These are phyloP conservation scores for Phaeomoniella chlamydospora DNA, from an alignment of 2,329 filamentous ascomycete genomes.

Conservation along the genomic window DNA sequence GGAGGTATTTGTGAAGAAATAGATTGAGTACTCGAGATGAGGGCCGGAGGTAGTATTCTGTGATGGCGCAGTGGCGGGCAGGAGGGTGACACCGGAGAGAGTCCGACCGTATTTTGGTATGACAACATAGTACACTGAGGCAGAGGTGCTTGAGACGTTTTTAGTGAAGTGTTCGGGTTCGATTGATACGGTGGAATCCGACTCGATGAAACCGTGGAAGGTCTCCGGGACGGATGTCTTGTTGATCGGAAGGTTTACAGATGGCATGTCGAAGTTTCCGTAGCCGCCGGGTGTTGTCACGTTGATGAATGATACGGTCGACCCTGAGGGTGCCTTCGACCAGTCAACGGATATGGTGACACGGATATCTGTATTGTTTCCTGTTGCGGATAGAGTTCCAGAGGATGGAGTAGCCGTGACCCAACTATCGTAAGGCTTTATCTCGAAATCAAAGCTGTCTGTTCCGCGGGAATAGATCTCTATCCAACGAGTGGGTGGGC, in stretches of 20 bases:
- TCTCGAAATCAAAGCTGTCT: constrained; percentile 36
- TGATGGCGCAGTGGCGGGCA: constrained; percentile 36
- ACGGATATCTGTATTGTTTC: constrained; percentile 31
- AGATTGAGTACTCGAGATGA: constrained; percentile 46
- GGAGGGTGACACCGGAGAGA: constrained; percentile 41
- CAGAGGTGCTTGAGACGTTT: constrained; percentile 11
- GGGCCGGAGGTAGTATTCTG: constrained; percentile 33
- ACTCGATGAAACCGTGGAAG: constrained; percentile 51
- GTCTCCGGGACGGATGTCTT: constrained; percentile 31
- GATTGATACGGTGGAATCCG: constrained; percentile 29
- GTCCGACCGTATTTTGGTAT: constrained; percentile 44
- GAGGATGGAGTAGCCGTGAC: constrained; percentile 34
- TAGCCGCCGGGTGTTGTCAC: constrained; percentile 14
- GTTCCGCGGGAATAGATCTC: constrained; percentile 49
- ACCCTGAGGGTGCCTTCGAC: constrained; percentile 26
- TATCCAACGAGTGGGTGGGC: constrained; percentile 41
- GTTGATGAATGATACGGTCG: constrained; percentile 16
- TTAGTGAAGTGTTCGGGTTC: constrained; percentile 18
- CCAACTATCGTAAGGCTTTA: constrained; percentile 34
- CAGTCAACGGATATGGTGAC: constrained; percentile 44
- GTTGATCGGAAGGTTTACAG: constrained; percentile 41
- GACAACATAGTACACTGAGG: constrained; percentile 38
- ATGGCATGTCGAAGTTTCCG: constrained; percentile 20
- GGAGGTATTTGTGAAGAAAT: constrained; percentile 42
- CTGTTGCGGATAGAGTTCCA: constrained; percentile 33